Evolutionary conservation across 768 basidiomycete species (phyloP), one percentile per base, ranked within the genome.

Genomic region (Mycena rebaudengoi): DNA sequence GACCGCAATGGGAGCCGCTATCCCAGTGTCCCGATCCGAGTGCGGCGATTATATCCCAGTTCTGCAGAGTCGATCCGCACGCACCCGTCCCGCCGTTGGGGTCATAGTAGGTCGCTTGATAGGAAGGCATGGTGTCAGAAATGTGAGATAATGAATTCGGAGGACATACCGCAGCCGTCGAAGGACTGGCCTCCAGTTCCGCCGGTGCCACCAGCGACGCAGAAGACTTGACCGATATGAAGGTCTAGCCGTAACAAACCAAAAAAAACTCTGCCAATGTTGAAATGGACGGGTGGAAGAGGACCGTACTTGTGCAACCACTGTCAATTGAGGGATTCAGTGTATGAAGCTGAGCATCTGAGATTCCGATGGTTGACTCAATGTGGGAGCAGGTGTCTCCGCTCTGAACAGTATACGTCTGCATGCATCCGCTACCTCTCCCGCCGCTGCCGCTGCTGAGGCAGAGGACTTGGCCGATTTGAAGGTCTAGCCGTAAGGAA

Each of bases 371-470:
- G n/a, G 20, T 45, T 2, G 33, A n/a, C 29, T 63, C 62, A 40
- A 63, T 63, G 39, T n/a, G 45, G 5, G 32, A 20, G 48, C 62
- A 64, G 55, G 48, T 57, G 49, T 64, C 62, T 37, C 62, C 62
- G 55, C 40, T 37, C 54, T 51, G 55, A 48, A 65, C 63, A 23
- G 62, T 58, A 32, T 64, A 64, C 14, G 57, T 48, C 44, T 28
- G 21, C 8, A 33, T 6, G 41, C 63, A 65, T n/a, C n/a, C n/a
- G n/a, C n/a, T n/a, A n/a, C n/a, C n/a, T n/a, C n/a, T n/a, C n/a
- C n/a, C n/a, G n/a, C n/a, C n/a, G 21, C 12, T 7, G 6, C 55
- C 55, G 7, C 55, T 43, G 7, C 55, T 23, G 14, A 57, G 55
- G 55, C 55, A 57, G n/a, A 57, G 55, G 30, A 57, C 55, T 45